Conservation (phyloP, 805 yeast genomes). For the Zygosaccharomyces kombuchaensis region DNA sequence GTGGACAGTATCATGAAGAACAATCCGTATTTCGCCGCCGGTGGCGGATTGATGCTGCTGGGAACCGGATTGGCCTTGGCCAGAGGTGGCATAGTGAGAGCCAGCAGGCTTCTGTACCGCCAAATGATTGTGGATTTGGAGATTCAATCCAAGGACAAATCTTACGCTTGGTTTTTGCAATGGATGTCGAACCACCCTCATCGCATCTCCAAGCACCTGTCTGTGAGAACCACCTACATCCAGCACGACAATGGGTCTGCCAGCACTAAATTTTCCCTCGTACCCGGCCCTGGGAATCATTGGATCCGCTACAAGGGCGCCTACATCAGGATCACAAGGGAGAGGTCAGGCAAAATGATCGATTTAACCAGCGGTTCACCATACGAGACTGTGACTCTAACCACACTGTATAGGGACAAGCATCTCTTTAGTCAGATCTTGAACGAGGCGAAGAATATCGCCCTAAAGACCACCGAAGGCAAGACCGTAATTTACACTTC, state of each 20-base stretch:
- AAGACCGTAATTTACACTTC: slow-evolving; percentile 91
- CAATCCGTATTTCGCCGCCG: slow-evolving; percentile 97
- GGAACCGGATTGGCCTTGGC: slow-evolving; percentile 86
- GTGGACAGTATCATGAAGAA: slow-evolving; percentile 53
- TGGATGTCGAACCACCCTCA: slow-evolving; percentile 89
- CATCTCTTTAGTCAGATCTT: slow-evolving; percentile 63
- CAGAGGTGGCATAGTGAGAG: slow-evolving; percentile 59
- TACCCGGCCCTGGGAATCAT: slow-evolving; percentile 97
- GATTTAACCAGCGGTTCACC: slow-evolving; percentile 91
- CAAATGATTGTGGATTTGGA: slow-evolving; percentile 88
- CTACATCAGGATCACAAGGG: slow-evolving; percentile 82
- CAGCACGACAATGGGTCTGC: slow-evolving; percentile 94
- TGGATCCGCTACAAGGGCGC: slow-evolving; percentile 82
- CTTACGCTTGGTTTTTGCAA: slow-evolving; percentile 90
- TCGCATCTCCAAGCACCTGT: slow-evolving; percentile 73
- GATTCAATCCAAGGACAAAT: slow-evolving; percentile 87
- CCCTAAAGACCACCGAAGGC: slow-evolving; percentile 79
- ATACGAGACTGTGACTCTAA: slow-evolving; percentile 90
- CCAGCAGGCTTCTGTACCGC: slow-evolving; percentile 67
- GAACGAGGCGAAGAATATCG: slow-evolving; percentile 79
- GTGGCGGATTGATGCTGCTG: slow-evolving; percentile 92
- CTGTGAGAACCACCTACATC: slow-evolving; percentile 80
- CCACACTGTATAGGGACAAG: slow-evolving; percentile 82
- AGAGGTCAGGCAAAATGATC: slow-evolving; percentile 81
- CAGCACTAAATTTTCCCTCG: slow-evolving; percentile 79